These are phyloP conservation scores for Chaetomium tenue DNA, from an alignment of 495 filamentous ascomycete genomes.

Conservation along the genomic window DNA sequence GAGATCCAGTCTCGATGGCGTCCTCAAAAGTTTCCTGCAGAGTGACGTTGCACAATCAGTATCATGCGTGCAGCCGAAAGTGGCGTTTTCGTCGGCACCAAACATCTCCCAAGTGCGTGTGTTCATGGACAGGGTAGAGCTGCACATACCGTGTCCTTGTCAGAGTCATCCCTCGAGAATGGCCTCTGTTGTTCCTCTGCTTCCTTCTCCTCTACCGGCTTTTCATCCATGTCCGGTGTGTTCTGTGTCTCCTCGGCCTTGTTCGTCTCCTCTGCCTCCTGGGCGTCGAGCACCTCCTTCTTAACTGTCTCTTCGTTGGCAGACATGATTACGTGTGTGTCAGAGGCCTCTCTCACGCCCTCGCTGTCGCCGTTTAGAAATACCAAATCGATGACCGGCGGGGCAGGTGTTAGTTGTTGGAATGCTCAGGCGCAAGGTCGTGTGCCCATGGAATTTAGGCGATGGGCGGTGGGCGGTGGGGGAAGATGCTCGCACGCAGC, in stretches of 20 bases:
- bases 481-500: background rate
- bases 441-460: conserved; percentile 21
- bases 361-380: background rate
- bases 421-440: conserved; percentile 8
- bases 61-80: conserved; percentile 21
- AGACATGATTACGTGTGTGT: conserved; percentile 1
- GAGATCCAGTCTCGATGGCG: conserved; percentile 59
- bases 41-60: conserved; percentile 24
- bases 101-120: background rate
- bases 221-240: conserved; percentile 4
- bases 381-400: background rate
- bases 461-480: conserved; percentile 4
- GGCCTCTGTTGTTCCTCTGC: conserved; percentile 13
- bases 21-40: conserved; percentile 75
- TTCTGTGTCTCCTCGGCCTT: background rate
- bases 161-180: conserved; percentile 28
- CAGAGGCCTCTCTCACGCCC: background rate
- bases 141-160: conserved; percentile 44
- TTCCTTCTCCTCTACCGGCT: conserved; percentile 2
- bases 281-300: background rate
- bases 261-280: background rate
- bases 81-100: conserved; percentile 7
- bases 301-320: conserved; percentile 10
- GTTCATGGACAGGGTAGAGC: background rate
- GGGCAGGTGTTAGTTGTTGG: background rate